A percentile compares a stretch with the other conserved stretches of the same genome.
Conservation (phyloP, 208 protist species). For the Wallacemonas sp. region DNA sequence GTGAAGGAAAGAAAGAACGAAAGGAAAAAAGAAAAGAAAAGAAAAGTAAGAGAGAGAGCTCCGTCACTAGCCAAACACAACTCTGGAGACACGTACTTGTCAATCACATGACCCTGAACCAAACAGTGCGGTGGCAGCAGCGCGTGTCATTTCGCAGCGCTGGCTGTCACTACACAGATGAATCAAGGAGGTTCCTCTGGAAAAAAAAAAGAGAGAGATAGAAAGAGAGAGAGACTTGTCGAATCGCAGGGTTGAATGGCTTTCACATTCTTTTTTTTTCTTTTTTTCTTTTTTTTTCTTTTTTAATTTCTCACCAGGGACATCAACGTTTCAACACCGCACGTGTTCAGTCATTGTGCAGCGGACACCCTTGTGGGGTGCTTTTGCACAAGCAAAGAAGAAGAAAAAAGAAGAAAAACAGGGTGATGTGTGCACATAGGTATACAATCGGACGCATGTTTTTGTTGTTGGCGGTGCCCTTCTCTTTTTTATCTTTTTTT, state of each 20-base stretch:
- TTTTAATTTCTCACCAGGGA: too few relatives aligned
- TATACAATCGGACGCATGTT: too few relatives aligned
- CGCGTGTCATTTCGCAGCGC: not conserved
- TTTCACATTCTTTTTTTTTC: slow-evolving; percentile 22
- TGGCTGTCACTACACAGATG: too few relatives aligned
- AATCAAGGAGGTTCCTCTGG: too few relatives aligned
- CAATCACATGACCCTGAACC: too few relatives aligned
- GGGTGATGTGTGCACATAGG: too few relatives aligned
- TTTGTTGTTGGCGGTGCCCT: slow-evolving; percentile 14
- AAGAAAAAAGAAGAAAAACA: slow-evolving; percentile 13
- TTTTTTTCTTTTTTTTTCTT: slow-evolving; percentile 23
- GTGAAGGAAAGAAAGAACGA: slow-evolving; percentile 15
- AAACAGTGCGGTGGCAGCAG: too few relatives aligned
- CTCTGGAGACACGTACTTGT: not conserved
- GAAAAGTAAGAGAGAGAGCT: not conserved
- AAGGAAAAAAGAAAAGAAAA: slow-evolving; percentile 1
- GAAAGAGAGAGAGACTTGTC: not conserved
- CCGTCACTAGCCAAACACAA: not conserved
- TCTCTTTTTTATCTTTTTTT: slow-evolving; percentile 19
- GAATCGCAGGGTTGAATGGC: not conserved
- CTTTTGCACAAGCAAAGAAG: slow-evolving; percentile 17
- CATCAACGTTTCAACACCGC: too few relatives aligned
- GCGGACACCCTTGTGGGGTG: too few relatives aligned
- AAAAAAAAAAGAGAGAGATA: too few relatives aligned
- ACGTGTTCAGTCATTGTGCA: too few relatives aligned